Evolutionary conservation across 1,139 yeast genomes (phyloP).

Genomic region (Suhomyces bokatorum): DNA sequence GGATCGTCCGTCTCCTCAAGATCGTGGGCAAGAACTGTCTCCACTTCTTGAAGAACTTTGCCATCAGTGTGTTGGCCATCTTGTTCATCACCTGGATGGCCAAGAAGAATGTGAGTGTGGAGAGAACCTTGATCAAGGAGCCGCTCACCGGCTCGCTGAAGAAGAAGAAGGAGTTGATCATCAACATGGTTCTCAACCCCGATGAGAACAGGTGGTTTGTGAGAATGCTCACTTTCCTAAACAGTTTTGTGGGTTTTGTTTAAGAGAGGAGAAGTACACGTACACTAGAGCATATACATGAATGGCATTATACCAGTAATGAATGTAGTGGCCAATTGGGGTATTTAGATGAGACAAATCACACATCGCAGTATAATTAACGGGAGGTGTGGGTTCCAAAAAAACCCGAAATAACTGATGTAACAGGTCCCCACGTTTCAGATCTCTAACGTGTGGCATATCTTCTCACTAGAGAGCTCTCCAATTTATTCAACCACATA

Average conservation of each 20-base stretch:
- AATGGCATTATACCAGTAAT: neutral
- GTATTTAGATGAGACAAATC: neutral
- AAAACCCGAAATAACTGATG: neutral
- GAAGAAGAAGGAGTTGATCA: constrained; percentile 41
- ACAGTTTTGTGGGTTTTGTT: constrained; percentile 50
- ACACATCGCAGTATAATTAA: no score
- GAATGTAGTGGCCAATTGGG: neutral
- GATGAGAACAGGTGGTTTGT: constrained; percentile 51
- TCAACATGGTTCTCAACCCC: constrained; percentile 47
- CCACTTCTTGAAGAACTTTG: constrained; percentile 37
- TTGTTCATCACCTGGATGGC: constrained; percentile 47
- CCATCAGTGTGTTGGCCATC: constrained; percentile 39
- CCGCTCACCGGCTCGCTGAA: constrained; percentile 23
- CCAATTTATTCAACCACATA: neutral
- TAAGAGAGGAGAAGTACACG: constrained; percentile 9
- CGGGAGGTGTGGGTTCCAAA: no score
- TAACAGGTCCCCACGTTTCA: neutral
- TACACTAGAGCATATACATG: neutral
- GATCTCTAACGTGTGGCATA: neutral
- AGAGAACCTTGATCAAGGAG: constrained; percentile 41
- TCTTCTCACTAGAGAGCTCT: neutral
- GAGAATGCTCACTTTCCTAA: constrained; percentile 38
- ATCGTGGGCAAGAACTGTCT: constrained; percentile 32
- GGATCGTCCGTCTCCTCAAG: constrained; percentile 25
- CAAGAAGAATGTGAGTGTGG: constrained; percentile 43